These are phyloP conservation scores for Cydonia oblonga DNA, from an alignment of 331 rosid species.

Conservation along the genomic window DNA sequence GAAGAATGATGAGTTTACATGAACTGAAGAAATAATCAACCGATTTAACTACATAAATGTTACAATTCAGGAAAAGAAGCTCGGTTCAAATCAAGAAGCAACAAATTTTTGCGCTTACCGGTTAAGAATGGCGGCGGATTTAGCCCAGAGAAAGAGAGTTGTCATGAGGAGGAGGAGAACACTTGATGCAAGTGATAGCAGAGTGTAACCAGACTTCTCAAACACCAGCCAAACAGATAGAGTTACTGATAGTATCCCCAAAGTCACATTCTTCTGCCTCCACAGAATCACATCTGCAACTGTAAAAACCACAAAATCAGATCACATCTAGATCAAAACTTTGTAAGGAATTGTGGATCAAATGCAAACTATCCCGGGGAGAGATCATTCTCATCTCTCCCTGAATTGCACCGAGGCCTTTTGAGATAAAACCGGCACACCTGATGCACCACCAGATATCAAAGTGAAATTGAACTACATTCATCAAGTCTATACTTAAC, in stretches of 20 bases:
- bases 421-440: background rate
- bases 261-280: constrained; percentile 60
- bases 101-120: constrained; percentile 30
- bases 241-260: constrained; percentile 47
- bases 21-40: background rate
- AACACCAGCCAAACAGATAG: constrained; percentile 77
- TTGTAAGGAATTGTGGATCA: background rate
- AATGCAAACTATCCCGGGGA: background rate
- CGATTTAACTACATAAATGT: background rate
- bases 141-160: constrained; percentile 92
- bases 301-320: constrained; percentile 15
- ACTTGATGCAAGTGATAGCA: constrained; percentile 70
- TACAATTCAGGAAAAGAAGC: background rate
- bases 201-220: constrained; percentile 88
- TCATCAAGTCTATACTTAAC: background rate
- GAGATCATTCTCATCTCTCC: background rate
- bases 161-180: constrained; percentile 79
- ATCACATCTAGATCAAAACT: background rate
- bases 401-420: background rate
- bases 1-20: no score
- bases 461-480: background rate
- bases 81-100: background rate
- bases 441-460: background rate
- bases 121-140: constrained; percentile 88
- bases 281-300: constrained; percentile 88